phyloP scores from a whole-genome alignment of 164 flowering plant genomes.

The Nelumbo lutea region DNA sequence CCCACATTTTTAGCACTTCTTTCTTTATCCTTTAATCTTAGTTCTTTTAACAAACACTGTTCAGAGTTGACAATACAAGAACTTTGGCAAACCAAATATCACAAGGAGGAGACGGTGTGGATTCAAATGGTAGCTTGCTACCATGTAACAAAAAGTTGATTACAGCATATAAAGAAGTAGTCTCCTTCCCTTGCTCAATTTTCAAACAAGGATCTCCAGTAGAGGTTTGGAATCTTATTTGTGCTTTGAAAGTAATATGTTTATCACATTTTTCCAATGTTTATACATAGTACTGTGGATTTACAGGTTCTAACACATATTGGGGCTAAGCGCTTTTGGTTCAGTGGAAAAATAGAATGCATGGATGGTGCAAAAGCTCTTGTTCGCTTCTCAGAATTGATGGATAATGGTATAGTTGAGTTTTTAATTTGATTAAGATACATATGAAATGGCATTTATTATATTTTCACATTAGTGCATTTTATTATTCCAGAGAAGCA shows the following conservation, averaged over 20 bases:
- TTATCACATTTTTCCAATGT: not conserved
- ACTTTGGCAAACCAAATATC: not conserved
- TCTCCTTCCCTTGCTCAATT: slow-evolving; percentile 20
- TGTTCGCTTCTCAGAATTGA: slow-evolving; percentile 18
- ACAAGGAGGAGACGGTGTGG: not conserved
- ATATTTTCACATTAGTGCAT: not conserved
- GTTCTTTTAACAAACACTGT: slow-evolving; percentile 2
- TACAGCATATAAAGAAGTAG: slow-evolving; percentile 16
- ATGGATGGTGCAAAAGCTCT: slow-evolving; percentile 21
- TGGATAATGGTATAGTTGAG: slow-evolving; percentile 10
- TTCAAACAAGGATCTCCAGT: slow-evolving; percentile 27
- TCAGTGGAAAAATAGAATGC: slow-evolving; percentile 22
- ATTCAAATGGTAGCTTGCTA: slow-evolving; percentile 5
- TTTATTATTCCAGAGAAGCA: slow-evolving; percentile 22
- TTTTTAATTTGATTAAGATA: not conserved
- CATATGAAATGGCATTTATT: not conserved
- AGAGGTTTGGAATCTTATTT: slow-evolving; percentile 22
- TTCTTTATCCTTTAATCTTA: not conserved
- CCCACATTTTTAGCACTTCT: not conserved
- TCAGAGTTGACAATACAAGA: slow-evolving; percentile 8
- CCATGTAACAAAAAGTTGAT: slow-evolving; percentile 6
- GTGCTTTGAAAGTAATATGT: not conserved
- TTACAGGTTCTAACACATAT: slow-evolving; percentile 26
- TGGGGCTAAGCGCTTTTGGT: slow-evolving; percentile 20
- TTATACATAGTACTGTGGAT: slow-evolving; percentile 1